phyloP scores from a whole-genome alignment of 2,329 filamentous ascomycete genomes.

The Xylaria sp. region DNA sequence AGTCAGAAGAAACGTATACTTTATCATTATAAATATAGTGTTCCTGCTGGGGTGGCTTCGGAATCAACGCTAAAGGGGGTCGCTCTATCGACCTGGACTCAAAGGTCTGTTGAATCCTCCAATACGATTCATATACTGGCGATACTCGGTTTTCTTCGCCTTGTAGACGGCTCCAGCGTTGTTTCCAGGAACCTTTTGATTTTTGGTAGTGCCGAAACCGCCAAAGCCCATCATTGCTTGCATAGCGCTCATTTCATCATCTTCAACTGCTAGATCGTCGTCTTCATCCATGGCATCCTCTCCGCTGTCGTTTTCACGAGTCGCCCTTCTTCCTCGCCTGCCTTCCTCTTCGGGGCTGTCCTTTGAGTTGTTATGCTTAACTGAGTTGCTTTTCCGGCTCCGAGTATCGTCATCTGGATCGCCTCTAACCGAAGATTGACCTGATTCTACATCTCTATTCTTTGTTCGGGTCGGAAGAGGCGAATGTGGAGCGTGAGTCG shows the following conservation, averaged over 20 bases:
- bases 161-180: conserved; percentile 84
- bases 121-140: conserved; percentile 94
- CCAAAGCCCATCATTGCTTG: conserved; percentile 90
- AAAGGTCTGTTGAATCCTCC: conserved; percentile 85
- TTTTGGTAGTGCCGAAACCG: conserved; percentile 86
- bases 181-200: conserved; percentile 89
- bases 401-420: conserved; percentile 50
- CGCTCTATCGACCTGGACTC: conserved; percentile 60
- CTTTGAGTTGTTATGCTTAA: conserved; percentile 37
- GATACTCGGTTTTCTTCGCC: conserved; percentile 93
- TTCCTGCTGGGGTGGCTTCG: neutral
- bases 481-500: conserved; percentile 45
- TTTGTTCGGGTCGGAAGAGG: conserved; percentile 49
- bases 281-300: conserved; percentile 48
- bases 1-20: too few relatives aligned
- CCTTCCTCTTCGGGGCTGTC: conserved; percentile 44
- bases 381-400: conserved; percentile 38
- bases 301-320: conserved; percentile 31
- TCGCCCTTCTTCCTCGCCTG: conserved; percentile 34
- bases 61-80: conserved; percentile 5
- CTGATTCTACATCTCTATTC: conserved; percentile 34
- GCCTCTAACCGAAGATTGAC: conserved; percentile 52
- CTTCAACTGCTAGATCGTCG: conserved; percentile 63
- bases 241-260: conserved; percentile 79
- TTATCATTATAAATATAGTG: neutral